These are phyloP conservation scores for Rasamsonia emersonii DNA, from an alignment of 2,329 filamentous ascomycete genomes.

Conservation along the genomic window DNA sequence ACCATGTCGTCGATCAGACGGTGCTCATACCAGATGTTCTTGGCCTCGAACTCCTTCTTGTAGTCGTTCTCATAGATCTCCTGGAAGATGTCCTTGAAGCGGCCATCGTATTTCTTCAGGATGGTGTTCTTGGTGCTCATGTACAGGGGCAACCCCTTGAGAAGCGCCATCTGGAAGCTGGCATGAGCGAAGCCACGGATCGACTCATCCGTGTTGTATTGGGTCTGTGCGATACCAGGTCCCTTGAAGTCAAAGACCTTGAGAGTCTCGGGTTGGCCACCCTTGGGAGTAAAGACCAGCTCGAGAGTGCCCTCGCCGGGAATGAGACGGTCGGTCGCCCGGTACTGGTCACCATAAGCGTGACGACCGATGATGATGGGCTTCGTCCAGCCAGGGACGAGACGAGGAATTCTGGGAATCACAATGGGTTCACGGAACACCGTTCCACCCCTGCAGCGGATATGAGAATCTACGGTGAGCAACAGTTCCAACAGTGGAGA, in stretches of 20 bases:
- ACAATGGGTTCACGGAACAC: conserved; percentile 99
- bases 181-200: conserved; percentile 93
- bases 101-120: conserved; percentile 95
- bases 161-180: conserved; percentile 88
- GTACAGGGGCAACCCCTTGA: conserved; percentile 86
- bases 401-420: conserved; percentile 82
- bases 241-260: conserved; percentile 86
- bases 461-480: conserved; percentile 2
- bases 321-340: conserved; percentile 84
- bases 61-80: conserved; percentile 85
- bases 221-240: conserved; percentile 81
- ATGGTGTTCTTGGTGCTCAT: conserved; percentile 99
- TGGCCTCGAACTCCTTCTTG: conserved; percentile 78
- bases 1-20: conserved; percentile 99
- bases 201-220: conserved; percentile 97
- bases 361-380: conserved; percentile 98
- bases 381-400: conserved; percentile 96
- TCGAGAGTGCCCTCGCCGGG: conserved; percentile 77
- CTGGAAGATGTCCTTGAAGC: conserved; percentile 99
- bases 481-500: conserved; percentile 1
- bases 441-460: conserved; percentile 60
- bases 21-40: conserved; percentile 98
- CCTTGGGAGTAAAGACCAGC: conserved; percentile 85
- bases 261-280: conserved; percentile 71
- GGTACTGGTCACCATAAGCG: conserved; percentile 97